Conservation (phyloP, 306 rosid genomes). For the Cicer yamashitae region DNA sequence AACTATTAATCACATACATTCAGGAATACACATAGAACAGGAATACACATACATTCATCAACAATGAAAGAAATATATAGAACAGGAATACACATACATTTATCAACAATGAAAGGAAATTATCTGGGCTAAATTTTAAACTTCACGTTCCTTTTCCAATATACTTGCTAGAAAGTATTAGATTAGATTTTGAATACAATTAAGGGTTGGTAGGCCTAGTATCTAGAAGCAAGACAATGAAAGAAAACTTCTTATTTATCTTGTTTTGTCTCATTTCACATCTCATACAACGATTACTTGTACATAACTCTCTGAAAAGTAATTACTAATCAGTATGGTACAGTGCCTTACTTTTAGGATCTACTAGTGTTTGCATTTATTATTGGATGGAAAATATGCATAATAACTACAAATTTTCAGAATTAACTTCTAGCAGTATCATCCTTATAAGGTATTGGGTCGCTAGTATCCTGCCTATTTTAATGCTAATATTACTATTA, state of each 20-base stretch:
- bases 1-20: too few relatives aligned
- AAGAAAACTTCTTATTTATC: slow-evolving; percentile 3
- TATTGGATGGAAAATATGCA: slow-evolving; percentile 3
- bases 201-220: slow-evolving; percentile 9
- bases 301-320: neutral
- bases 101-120: slow-evolving; percentile 21
- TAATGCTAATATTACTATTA: neutral
- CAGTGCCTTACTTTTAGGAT: neutral
- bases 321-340: slow-evolving; percentile 9
- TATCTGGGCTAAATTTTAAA: neutral
- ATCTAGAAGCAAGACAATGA: slow-evolving; percentile 4
- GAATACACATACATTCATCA: neutral
- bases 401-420: slow-evolving; percentile 9
- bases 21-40: slow-evolving; percentile 74
- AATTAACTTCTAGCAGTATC: neutral
- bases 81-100: too few relatives aligned
- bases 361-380: neutral
- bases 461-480: neutral
- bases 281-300: slow-evolving; percentile 16
- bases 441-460: slow-evolving; percentile 14
- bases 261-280: slow-evolving; percentile 1
- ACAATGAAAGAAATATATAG: slow-evolving; percentile 20
- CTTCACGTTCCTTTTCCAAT: neutral
- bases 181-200: slow-evolving; percentile 11
- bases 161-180: slow-evolving; percentile 10